phyloP scores from a whole-genome alignment of 1,139 yeast species.

The Geotrichum carabidarum region DNA sequence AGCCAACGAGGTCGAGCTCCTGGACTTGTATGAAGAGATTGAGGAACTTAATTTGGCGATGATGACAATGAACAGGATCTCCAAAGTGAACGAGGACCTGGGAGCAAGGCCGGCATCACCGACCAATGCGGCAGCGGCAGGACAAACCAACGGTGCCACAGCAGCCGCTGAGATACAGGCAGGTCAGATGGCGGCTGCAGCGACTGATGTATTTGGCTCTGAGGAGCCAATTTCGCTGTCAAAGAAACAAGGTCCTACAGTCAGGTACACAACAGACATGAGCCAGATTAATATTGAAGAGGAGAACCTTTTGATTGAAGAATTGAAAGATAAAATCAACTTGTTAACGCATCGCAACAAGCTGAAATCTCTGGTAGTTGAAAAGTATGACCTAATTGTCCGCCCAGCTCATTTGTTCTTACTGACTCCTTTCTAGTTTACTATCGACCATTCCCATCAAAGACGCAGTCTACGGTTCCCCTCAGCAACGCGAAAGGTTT shows the following conservation, averaged over 20 bases:
- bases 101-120: neutral
- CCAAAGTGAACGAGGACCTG: neutral
- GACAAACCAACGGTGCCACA: neutral
- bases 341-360: slow-evolving; percentile 3
- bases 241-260: neutral
- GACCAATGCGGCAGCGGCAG: neutral
- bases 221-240: neutral
- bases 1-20: slow-evolving; percentile 1
- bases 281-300: slow-evolving; percentile 1
- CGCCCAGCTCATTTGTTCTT: neutral
- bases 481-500: slow-evolving; percentile 2
- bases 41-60: slow-evolving; percentile 7
- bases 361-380: slow-evolving; percentile 1
- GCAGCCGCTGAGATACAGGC: neutral
- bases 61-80: slow-evolving; percentile 1
- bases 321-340: slow-evolving; percentile 2
- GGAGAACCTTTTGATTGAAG: slow-evolving; percentile 1
- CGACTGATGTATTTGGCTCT: neutral
- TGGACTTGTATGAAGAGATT: slow-evolving; percentile 4
- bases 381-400: neutral
- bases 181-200: neutral
- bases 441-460: slow-evolving; percentile 7
- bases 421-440: neutral
- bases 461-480: slow-evolving; percentile 11
- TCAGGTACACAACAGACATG: slow-evolving; percentile 6